Evolutionary conservation across 2,329 filamentous ascomycete genomes (phyloP).

Genomic region (Ophiocordyceps sinensis): DNA sequence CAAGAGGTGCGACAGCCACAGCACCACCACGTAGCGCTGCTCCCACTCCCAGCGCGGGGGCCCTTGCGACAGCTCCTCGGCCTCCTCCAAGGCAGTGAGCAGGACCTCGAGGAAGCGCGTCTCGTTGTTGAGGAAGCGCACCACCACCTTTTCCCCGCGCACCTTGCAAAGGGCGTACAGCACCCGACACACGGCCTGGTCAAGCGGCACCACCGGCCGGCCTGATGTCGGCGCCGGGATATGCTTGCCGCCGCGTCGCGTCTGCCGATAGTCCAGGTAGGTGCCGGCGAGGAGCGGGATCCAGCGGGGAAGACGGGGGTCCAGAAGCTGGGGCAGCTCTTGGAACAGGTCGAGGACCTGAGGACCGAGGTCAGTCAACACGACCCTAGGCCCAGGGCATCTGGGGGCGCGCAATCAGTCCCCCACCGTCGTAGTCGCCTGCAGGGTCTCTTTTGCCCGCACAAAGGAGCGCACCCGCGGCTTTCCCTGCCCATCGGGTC

Average conservation of each 20-base stretch:
- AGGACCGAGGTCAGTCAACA: not conserved
- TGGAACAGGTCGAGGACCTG: constrained; percentile 72
- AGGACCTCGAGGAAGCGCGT: constrained; percentile 72
- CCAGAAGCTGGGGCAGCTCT: constrained; percentile 85
- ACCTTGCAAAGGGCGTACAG: constrained; percentile 92
- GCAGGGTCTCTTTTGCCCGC: constrained; percentile 31
- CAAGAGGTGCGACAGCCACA: constrained; percentile 76
- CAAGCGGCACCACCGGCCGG: constrained; percentile 37
- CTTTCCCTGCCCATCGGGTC: constrained; percentile 21
- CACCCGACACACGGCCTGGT: constrained; percentile 60
- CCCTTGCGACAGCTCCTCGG: constrained; percentile 7
- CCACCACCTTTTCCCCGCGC: constrained; percentile 81
- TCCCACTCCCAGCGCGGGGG: constrained; percentile 60
- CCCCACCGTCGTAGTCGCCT: constrained; percentile 31
- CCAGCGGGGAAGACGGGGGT: constrained; percentile 64
- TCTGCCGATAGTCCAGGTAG: constrained; percentile 53
- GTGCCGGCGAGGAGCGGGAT: constrained; percentile 62
- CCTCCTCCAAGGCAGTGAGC: constrained; percentile 56
- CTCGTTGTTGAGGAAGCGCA: constrained; percentile 83
- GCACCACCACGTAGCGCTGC: constrained; percentile 70
- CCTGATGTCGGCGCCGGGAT: constrained; percentile 11
- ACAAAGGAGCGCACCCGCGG: constrained; percentile 33
- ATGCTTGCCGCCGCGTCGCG: constrained; percentile 24
- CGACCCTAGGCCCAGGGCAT: too few species aligned
- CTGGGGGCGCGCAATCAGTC: too few species aligned